Evolutionary conservation across 1,139 yeast species (phyloP), one percentile per base, ranked within the genome.

Genomic region (Lodderomyces theae): DNA sequence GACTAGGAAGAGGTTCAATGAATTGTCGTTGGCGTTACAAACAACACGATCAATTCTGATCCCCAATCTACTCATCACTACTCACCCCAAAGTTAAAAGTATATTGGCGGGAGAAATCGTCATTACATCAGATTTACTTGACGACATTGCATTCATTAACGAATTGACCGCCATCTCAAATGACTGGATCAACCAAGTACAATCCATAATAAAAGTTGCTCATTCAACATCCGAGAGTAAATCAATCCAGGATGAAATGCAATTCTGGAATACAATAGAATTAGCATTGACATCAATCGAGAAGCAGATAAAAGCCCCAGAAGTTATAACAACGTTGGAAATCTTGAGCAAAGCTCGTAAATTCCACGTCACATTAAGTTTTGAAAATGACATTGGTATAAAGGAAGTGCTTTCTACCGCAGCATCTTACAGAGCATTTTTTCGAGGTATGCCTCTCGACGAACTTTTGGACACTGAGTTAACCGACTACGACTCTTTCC

Each of bases 191-290:
- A 75, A 70, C 45, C 76, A 79, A 34, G 77, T 82, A 10, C 86
- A 81, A 49, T 61, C 71, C 1, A 64, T 87, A 7, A 77, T 90
- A 0, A 64, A 66, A 25, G 57, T 82, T 34, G 58, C 70, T 21
- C 75, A 74, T 41, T 74, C 74, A 25, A 79, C 86, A 0, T 49
- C 61, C 1, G 80, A 76, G 35, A 89, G 87, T 0, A 66, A 77
- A 0, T 78, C 89, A 0, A 52, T 72, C 5, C 52, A 66, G 1
- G 92, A 86, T 41, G 97, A 90, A 54, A 72, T 85, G 10, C 78
- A 74, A 40, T 90, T 86, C 52, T 90, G 97, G 97, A 66, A 69
- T 17, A 77, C 88, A 0, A 71, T 86, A 69, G 94, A 86, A 52
- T 58, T 64, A 1, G 82, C 89, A 0, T 63, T 90, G 28, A 47